A percentile compares a stretch with the other conserved stretches of the same genome.
These are phyloP conservation scores for Coelastrella sp. DNA, from an alignment of 139 green algal genomes.

Conservation along the genomic window DNA sequence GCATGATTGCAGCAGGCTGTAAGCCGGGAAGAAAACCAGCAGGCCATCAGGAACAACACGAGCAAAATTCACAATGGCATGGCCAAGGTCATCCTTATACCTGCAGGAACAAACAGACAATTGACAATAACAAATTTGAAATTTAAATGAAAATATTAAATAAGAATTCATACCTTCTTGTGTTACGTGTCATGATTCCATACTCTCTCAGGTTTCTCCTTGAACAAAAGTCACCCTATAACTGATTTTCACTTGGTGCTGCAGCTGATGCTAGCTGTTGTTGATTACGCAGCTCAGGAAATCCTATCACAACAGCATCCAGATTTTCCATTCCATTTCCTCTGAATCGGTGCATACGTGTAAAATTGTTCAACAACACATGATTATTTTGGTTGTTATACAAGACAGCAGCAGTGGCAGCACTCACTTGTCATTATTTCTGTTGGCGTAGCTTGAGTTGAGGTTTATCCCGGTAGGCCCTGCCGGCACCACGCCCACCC, in stretches of 20 bases:
- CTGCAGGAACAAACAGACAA: constrained; percentile 2
- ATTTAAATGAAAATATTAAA: too few relatives aligned
- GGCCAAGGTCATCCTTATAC: constrained; percentile 77
- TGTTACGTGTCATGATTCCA: too few relatives aligned
- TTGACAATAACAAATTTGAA: too few relatives aligned
- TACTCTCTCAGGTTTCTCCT: neutral
- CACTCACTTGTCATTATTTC: constrained; percentile 57
- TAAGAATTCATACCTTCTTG: too few relatives aligned
- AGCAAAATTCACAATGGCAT: constrained; percentile 85
- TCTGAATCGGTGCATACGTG: neutral
- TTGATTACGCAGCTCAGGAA: neutral
- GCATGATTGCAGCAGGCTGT: constrained; percentile 76
- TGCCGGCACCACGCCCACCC: constrained; percentile 82
- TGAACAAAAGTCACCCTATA: neutral
- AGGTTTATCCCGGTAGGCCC: constrained; percentile 84
- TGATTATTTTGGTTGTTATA: too few relatives aligned
- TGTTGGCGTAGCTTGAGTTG: constrained; percentile 77
- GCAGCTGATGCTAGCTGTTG: neutral
- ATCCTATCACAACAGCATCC: too few relatives aligned
- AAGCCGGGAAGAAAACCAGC: constrained; percentile 98
- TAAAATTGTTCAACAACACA: neutral
- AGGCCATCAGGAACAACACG: constrained; percentile 91
- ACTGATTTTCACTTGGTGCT: neutral
- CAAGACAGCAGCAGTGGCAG: too few relatives aligned
- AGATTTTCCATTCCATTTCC: neutral